Conservation (phyloP, 345 rosid genomes). For the Arabis hirsuta region DNA sequence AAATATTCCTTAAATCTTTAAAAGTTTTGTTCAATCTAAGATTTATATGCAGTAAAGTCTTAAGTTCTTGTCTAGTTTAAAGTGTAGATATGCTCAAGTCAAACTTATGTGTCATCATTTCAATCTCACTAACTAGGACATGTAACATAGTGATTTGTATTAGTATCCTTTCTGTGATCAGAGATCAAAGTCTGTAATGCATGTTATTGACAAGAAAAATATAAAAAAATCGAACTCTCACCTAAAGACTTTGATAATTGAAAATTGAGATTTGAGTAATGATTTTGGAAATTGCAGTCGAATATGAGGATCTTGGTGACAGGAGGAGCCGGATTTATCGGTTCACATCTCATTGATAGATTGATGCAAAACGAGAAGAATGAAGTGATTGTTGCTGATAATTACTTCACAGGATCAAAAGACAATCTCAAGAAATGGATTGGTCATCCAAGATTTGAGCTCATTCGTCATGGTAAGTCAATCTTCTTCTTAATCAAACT, state of each 20-base stretch:
- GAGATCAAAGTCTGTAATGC: too few species aligned
- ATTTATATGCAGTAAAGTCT: neutral
- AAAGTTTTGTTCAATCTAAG: neutral
- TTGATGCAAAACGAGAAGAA: slow-evolving; percentile 92
- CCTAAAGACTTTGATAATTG: slow-evolving; percentile 1
- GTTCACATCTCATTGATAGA: slow-evolving; percentile 87
- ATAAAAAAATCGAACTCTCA: too few species aligned
- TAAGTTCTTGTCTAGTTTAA: neutral
- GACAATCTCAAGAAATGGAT: slow-evolving; percentile 88
- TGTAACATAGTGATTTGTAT: too few species aligned
- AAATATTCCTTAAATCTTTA: slow-evolving; percentile 7
- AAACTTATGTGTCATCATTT: slow-evolving; percentile 2
- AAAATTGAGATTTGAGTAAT: slow-evolving; percentile 13
- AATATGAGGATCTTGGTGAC: slow-evolving; percentile 93
- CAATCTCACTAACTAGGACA: neutral
- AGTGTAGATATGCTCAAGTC: neutral
- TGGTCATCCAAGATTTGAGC: slow-evolving; percentile 95
- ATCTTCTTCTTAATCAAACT: slow-evolving; percentile 20
- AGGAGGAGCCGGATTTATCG: slow-evolving; percentile 97
- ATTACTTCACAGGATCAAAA: slow-evolving; percentile 91
- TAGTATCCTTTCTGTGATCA: too few species aligned
- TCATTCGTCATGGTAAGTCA: slow-evolving; percentile 92
- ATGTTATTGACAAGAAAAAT: too few species aligned
- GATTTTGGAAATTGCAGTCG: slow-evolving; percentile 53
- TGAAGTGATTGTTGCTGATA: slow-evolving; percentile 90